Evolutionary conservation across 2,329 filamentous ascomycete species (phyloP), one percentile per base, ranked within the genome.

Genomic region (Cadophora sp.): DNA sequence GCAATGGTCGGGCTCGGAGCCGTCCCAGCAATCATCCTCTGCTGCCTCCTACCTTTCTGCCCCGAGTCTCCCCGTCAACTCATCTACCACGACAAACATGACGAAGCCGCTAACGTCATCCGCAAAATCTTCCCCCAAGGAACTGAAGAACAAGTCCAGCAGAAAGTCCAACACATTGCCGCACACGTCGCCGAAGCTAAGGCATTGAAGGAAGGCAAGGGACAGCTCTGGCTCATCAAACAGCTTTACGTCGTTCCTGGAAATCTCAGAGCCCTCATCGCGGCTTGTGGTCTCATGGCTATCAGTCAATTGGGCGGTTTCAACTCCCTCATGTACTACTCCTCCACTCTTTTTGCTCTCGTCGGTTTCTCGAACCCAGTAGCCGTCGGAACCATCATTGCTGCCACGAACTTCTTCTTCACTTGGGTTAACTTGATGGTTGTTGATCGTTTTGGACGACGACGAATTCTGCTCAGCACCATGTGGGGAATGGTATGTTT

Each of bases 11-110:
- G 91, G 68, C 91, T 92, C 81, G 89, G 92, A 78, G 81, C 91
- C 39, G 78, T 91, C 20, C 83, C 91, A 30, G 89, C 90, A 1
- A 72, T 83, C 59, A 73, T 91, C 66, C 89, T 92, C 77, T 79
- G 90, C 39, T 72, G 79, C 6, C 82, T 89, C 33, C 80, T 92
- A 20, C 88, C 88, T 50, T 89, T 88, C 74, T 85, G 90, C 69
- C 88, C 89, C 20, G 90, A 91, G 75, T 87, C 86, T 7, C 90
- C 90, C 24, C 84, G 90, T 61, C 92, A 89, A 88, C 83, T 85
- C 76, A 84, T 91, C 70, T 83, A 90, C 77, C 83, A 85, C 68
- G 83, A 83, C 71, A 83, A 84, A 73, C 83, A 88, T 68, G 74
- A 90, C 63, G 88, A 89, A 36, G 82, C 81, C 1, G 76, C 76